These are phyloP conservation scores for Solanum boliviense DNA, from an alignment of 257 asterid species.

Conservation along the genomic window DNA sequence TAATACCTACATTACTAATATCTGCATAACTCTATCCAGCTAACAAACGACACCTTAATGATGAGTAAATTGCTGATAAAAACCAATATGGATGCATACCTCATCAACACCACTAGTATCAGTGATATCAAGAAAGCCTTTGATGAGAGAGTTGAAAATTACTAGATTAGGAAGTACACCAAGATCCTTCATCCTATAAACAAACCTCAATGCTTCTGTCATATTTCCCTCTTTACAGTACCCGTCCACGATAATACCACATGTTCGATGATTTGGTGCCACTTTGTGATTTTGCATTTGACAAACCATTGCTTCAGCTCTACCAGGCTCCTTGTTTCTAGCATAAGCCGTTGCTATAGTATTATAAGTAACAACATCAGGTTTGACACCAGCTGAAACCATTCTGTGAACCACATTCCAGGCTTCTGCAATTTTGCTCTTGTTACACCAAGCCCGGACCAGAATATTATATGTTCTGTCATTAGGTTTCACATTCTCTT, in stretches of 20 bases:
- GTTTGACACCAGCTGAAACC: constrained; percentile 56
- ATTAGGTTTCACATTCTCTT: constrained; percentile 55
- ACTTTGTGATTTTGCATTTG: constrained; percentile 54
- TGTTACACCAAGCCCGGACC: constrained; percentile 78
- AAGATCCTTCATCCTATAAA: constrained; percentile 71
- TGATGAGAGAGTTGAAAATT: constrained; percentile 69
- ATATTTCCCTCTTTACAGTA: constrained; percentile 79
- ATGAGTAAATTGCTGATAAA: not conserved
- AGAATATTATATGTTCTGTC: constrained; percentile 83
- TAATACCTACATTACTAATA: too few species aligned
- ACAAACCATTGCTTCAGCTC: constrained; percentile 60
- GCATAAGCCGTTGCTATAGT: constrained; percentile 81
- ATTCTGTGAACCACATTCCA: constrained; percentile 57
- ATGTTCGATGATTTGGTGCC: constrained; percentile 61
- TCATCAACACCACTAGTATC: constrained; percentile 76
- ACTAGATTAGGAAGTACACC: constrained; percentile 69
- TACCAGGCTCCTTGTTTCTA: constrained; percentile 49
- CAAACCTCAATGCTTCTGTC: constrained; percentile 64
- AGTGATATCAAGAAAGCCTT: constrained; percentile 51
- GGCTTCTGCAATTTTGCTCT: constrained; percentile 50
- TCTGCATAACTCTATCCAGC: not conserved
- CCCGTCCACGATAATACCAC: constrained; percentile 80
- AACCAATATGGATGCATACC: constrained; percentile 29
- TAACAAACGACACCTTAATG: not conserved
- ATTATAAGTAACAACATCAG: constrained; percentile 77